Percentiles rank a stretch among this genome's conserved stretches.
These are phyloP conservation scores for Fusarium chaquense DNA, from an alignment of 2,329 filamentous ascomycete species.

Conservation along the genomic window DNA sequence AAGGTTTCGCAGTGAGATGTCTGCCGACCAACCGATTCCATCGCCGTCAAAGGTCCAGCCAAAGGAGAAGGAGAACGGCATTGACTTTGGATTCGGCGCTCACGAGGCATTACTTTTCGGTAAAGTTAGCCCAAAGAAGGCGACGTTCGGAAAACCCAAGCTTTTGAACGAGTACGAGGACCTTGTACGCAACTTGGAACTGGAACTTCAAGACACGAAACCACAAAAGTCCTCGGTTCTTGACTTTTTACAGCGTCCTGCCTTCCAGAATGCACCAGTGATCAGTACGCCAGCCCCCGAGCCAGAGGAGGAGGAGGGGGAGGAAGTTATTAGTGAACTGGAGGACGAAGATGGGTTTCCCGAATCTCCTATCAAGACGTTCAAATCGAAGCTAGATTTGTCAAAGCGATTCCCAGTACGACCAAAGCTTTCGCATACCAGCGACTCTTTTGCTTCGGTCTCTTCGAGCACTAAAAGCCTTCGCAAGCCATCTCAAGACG, in stretches of 20 bases:
- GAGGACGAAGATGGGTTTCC: constrained; percentile 58
- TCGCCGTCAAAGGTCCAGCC: constrained; percentile 43
- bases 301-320: constrained; percentile 42
- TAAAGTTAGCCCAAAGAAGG: constrained; percentile 49
- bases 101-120: constrained; percentile 64
- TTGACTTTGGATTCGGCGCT: constrained; percentile 66
- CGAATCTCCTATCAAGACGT: constrained; percentile 43
- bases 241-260: constrained; percentile 43
- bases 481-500: constrained; percentile 38
- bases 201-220: constrained; percentile 54
- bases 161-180: constrained; percentile 59
- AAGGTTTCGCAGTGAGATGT: constrained; percentile 68
- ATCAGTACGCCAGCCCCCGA: constrained; percentile 13
- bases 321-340: constrained; percentile 61
- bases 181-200: constrained; percentile 57
- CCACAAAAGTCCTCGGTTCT: constrained; percentile 29
- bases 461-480: constrained; percentile 35
- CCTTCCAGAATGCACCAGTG: not conserved
- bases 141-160: constrained; percentile 33
- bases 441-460: constrained; percentile 40
- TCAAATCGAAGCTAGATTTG: constrained; percentile 40
- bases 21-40: constrained; percentile 50
- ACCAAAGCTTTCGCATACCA: constrained; percentile 46
- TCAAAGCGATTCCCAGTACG: constrained; percentile 42
- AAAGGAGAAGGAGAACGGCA: constrained; percentile 53